A percentile compares a stretch with the other conserved stretches of the same genome.
Evolutionary conservation across 495 filamentous ascomycete species (phyloP).

Genomic region (Apodospora peruviana): DNA sequence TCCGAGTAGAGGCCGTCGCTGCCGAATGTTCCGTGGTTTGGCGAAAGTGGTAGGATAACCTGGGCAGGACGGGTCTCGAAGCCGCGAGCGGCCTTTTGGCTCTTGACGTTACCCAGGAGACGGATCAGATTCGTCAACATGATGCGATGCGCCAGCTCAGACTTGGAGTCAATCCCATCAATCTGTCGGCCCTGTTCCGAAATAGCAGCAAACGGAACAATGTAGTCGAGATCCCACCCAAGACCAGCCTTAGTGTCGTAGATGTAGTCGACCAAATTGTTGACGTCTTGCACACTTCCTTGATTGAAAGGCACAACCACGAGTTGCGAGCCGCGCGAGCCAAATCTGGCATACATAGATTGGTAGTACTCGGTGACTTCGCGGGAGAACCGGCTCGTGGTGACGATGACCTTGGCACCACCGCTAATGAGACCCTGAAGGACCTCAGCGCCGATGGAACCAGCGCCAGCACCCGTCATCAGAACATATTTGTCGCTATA

Average conservation of each 20-base stretch:
- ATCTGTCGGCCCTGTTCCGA: conserved; percentile 98
- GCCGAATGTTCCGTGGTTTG: conserved; percentile 97
- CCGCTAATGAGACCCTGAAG: conserved; percentile 94
- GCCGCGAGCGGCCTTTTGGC: conserved; percentile 77
- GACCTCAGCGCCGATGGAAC: conserved; percentile 98
- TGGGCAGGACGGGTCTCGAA: conserved; percentile 94
- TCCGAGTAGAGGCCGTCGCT: conserved; percentile 98
- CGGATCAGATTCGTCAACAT: conserved; percentile 97
- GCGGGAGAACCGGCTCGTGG: conserved; percentile 91
- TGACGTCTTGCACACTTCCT: conserved; percentile 94
- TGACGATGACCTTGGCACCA: conserved; percentile 92
- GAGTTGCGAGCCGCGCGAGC: conserved; percentile 88
- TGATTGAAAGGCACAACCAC: conserved; percentile 99
- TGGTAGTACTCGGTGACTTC: conserved; percentile 99
- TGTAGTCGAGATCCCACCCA: conserved; percentile 95
- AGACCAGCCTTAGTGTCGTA: conserved; percentile 96
- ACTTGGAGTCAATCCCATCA: conserved; percentile 94
- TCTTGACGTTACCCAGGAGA: conserved; percentile 83
- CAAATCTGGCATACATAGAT: conserved; percentile 92
- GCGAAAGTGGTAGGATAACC: conserved; percentile 91
- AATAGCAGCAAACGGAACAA: conserved; percentile 96
- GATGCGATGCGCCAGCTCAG: conserved; percentile 95
- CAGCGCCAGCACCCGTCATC: conserved; percentile 97
- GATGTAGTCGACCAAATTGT: conserved; percentile 88
- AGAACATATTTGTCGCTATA: conserved; percentile 94